Base-by-base conservation (phyloP, 306 rosid species). In the Geum urbanum region DNA sequence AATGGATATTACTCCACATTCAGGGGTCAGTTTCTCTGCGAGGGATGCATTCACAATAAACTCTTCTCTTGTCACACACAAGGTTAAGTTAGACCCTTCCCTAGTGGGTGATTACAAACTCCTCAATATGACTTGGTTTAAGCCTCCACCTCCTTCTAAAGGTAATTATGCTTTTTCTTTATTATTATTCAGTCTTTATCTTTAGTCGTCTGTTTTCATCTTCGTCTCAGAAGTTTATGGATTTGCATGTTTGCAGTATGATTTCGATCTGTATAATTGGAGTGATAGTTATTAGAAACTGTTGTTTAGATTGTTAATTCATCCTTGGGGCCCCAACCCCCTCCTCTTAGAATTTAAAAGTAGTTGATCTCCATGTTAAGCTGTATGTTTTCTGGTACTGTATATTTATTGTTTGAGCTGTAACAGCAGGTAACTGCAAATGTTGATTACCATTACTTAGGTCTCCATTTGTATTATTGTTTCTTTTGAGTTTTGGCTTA, bases 111-210 rank as follows among this genome's bases (percentile, higher is more conserved):
- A 87, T 79, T 94, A 91, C 85, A 76, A 44, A 54, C 86, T 94
- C 81, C 89, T 91, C 75, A 91, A 91, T 56, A 56, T 94, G 39
- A 91, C 99, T 41, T 94, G 96, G 96, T 91, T 85, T 74, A 66
- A 79, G 84, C 86, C 96, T 72, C 96, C 92, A 8, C 86, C 88
- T 48, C 87, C 84, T 71, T 82, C 98, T 74, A 87, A 58, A 77
- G 99, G 99, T 88, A 81, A 63, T 49, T 84, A 72, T 63, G 56
- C 32, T 47, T 47, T 9, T 47, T 1, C 13, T 47, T 47, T 47
- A 47, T 12, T 47, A 47, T 47, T 43, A 7, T 6, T 7, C 10
- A 43, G 8, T 8, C 8, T 43, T 43, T 43, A 43, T 43, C 14
- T 24, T 24, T 6, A 57, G 18, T 22, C 60, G 10, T 55, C 35